phyloP scores from a whole-genome alignment of 495 filamentous ascomycete genomes.

The Apiosordaria backusii region DNA sequence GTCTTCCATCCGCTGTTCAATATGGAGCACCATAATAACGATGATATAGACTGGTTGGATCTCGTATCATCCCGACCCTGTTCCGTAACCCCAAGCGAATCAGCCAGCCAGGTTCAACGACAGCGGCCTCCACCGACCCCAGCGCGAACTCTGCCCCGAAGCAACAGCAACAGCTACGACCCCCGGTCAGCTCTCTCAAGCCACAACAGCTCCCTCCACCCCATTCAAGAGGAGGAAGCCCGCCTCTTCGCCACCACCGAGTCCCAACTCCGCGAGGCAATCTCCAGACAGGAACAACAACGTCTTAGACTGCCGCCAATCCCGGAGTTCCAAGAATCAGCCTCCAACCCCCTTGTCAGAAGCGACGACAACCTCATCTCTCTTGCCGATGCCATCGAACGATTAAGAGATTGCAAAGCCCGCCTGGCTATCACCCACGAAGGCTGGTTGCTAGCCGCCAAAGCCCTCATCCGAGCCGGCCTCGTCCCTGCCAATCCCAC shows the following conservation, averaged over 20 bases:
- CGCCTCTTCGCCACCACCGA: not conserved
- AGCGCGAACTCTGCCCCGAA: not conserved
- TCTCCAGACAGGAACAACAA: not conserved
- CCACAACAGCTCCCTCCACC: not conserved
- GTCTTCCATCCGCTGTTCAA: not conserved
- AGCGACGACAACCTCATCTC: slow-evolving; percentile 1
- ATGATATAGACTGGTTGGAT: not conserved
- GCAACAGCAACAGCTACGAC: not conserved
- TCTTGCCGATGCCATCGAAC: slow-evolving; percentile 6
- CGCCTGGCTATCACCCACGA: slow-evolving; percentile 13
- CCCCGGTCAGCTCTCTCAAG: not conserved
- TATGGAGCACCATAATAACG: not conserved
- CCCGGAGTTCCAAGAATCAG: not conserved
- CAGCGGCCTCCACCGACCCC: not conserved
- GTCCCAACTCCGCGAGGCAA: not conserved
- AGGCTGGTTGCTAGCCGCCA: not conserved
- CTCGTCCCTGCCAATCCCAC: not conserved
- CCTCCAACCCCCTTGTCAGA: not conserved
- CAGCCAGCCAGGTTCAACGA: not conserved
- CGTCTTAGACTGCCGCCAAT: not conserved
- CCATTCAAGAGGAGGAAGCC: not conserved
- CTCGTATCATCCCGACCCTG: not conserved
- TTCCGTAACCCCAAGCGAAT: not conserved
- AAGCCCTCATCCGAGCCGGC: not conserved
- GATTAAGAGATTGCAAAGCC: not conserved